Percentiles rank a stretch among this genome's conserved stretches.
phyloP scores from a whole-genome alignment of 306 rosid genomes.

The Gleditsia sinensis region DNA sequence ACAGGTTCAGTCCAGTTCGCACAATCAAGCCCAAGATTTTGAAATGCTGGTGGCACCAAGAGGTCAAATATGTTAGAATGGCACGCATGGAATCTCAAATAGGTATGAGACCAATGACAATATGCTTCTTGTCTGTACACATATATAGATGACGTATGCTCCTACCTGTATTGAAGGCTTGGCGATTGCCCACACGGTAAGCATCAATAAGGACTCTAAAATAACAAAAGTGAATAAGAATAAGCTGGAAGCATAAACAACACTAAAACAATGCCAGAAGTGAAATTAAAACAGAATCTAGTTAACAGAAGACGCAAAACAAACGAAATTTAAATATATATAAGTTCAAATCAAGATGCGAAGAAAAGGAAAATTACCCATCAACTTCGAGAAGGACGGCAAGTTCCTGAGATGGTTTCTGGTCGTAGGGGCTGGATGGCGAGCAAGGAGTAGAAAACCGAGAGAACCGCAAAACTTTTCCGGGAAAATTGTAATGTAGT shows the following conservation, averaged over 20 bases:
- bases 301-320: neutral
- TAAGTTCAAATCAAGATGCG: neutral
- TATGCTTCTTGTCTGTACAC: neutral
- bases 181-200: conserved; percentile 75
- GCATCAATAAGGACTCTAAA: conserved; percentile 85
- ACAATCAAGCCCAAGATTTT: conserved; percentile 88
- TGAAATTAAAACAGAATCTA: neutral
- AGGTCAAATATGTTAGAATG: conserved; percentile 7
- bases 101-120: neutral
- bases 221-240: neutral
- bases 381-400: conserved; percentile 92
- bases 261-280: neutral
- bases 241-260: neutral
- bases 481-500: conserved; percentile 28
- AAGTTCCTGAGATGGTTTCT: conserved; percentile 49
- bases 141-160: neutral
- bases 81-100: neutral
- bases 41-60: conserved; percentile 61
- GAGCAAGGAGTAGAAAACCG: conserved; percentile 46
- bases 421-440: conserved; percentile 31
- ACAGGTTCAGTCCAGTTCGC: conserved; percentile 92
- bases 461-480: conserved; percentile 44
- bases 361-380: conserved; percentile 52
- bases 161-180: conserved; percentile 83
- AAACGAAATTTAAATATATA: neutral